These are phyloP conservation scores for Thecaphora thlaspeos DNA, from an alignment of 1,284 basidiomycete genomes.

Conservation along the genomic window DNA sequence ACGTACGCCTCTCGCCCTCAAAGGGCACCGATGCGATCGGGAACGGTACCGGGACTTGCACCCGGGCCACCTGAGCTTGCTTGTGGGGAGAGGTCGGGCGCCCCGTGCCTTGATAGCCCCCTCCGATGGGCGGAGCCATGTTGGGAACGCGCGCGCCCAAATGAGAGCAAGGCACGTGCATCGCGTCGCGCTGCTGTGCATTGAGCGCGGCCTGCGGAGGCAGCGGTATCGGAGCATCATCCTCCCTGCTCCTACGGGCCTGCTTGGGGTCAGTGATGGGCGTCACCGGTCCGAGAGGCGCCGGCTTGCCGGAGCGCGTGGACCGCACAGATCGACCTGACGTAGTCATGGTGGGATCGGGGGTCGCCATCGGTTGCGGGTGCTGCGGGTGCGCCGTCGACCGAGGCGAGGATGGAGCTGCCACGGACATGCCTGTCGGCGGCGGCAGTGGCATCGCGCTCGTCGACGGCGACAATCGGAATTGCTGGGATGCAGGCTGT, in stretches of 20 bases:
- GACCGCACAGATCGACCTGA: neutral
- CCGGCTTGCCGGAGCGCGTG: neutral
- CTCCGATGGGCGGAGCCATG: too few species aligned
- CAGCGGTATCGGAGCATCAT: too few species aligned
- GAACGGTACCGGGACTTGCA: conserved; percentile 5
- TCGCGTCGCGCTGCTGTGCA: too few species aligned
- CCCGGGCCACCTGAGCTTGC: conserved; percentile 15
- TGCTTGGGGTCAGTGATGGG: neutral
- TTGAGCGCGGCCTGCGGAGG: too few species aligned
- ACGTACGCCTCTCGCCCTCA: conserved; percentile 19
- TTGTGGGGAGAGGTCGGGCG: conserved; percentile 11
- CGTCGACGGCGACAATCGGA: too few species aligned
- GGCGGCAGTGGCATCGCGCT: neutral
- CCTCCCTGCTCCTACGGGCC: neutral
- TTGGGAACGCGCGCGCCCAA: too few species aligned
- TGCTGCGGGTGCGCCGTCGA: too few species aligned
- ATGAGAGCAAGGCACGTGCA: too few species aligned
- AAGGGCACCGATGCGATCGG: conserved; percentile 9
- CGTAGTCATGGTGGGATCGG: neutral
- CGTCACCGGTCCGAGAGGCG: neutral
- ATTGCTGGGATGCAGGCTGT: neutral
- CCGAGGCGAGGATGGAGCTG: too few species aligned
- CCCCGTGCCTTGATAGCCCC: too few species aligned
- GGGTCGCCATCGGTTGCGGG: too few species aligned
- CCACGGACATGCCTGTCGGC: too few species aligned